Percentiles rank a stretch among this genome's conserved stretches.
Conservation (phyloP, 805 yeast genomes). For the Yarrowia keelungensis region DNA sequence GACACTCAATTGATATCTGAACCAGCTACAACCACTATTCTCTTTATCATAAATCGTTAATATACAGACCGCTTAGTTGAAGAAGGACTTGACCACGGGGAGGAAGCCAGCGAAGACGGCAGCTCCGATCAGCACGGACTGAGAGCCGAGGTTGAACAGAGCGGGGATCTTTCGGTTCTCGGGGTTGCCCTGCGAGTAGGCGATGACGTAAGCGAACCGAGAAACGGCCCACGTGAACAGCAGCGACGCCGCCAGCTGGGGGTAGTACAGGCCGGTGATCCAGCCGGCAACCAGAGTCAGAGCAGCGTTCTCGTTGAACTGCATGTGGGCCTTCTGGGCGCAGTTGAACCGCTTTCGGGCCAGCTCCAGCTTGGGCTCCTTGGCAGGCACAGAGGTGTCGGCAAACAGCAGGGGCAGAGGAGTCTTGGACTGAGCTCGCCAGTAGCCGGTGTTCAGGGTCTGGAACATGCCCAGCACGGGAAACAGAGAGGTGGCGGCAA, state of each 20-base stretch:
- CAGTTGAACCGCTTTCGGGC: constrained; percentile 38
- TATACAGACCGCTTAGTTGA: too few relatives aligned
- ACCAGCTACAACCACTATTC: too few relatives aligned
- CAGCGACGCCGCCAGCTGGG: constrained; percentile 16
- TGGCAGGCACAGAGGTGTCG: constrained; percentile 17
- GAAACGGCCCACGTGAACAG: constrained; percentile 31
- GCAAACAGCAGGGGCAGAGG: constrained; percentile 36
- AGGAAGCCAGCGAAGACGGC: background rate
- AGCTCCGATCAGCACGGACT: constrained; percentile 10
- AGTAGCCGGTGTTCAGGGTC: constrained; percentile 13
- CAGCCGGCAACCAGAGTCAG: constrained; percentile 23
- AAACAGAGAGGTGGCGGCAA: constrained; percentile 24
- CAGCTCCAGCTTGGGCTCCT: constrained; percentile 33
- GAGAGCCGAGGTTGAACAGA: background rate
- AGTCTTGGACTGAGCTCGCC: constrained; percentile 20
- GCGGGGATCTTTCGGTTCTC: constrained; percentile 13
- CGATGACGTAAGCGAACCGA: constrained; percentile 17
- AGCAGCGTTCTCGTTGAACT: constrained; percentile 37
- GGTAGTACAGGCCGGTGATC: constrained; percentile 31
- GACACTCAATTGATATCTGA: too few relatives aligned
- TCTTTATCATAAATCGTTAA: too few relatives aligned
- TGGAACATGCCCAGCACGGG: constrained; percentile 36
- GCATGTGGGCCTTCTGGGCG: constrained; percentile 40
- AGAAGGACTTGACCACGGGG: background rate
- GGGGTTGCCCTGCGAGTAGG: constrained; percentile 39